Conservation (phyloP, 257 asterid species). For the Penstemon davidsonii region DNA sequence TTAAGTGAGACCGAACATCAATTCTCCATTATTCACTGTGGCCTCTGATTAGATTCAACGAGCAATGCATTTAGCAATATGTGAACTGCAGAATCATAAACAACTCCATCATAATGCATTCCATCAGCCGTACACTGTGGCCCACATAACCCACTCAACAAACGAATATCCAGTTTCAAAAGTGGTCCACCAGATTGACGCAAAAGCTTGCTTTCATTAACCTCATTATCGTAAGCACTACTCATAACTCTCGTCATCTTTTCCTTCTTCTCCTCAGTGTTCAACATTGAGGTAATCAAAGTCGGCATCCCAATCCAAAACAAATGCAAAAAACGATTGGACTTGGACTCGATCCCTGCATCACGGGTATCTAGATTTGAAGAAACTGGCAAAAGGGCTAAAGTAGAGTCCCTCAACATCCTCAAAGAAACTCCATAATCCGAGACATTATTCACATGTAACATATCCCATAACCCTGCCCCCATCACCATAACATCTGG, state of each 20-base stretch:
- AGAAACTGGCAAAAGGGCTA: conserved; percentile 65
- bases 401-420: conserved; percentile 51
- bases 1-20: conserved; percentile 7
- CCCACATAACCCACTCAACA: conserved; percentile 69
- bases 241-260: conserved; percentile 57
- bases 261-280: conserved; percentile 71
- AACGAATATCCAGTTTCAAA: conserved; percentile 60
- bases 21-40: conserved; percentile 30
- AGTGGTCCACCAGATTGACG: conserved; percentile 69
- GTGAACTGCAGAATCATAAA: conserved; percentile 78
- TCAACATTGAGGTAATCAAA: conserved; percentile 66
- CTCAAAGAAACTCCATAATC: conserved; percentile 58
- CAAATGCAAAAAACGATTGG: conserved; percentile 54
- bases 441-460: conserved; percentile 60
- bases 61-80: conserved; percentile 85
- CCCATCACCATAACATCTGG: conserved; percentile 93
- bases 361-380: conserved; percentile 38
- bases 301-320: conserved; percentile 96
- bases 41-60: conserved; percentile 81
- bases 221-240: conserved; percentile 53
- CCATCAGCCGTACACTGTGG: conserved; percentile 75
- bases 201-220: conserved; percentile 56
- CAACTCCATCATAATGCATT: conserved; percentile 79
- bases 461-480: conserved; percentile 94
- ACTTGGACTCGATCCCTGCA: conserved; percentile 36